Conservation (phyloP, 108 stramenopile species). For the Bacterosira constricta region DNA sequence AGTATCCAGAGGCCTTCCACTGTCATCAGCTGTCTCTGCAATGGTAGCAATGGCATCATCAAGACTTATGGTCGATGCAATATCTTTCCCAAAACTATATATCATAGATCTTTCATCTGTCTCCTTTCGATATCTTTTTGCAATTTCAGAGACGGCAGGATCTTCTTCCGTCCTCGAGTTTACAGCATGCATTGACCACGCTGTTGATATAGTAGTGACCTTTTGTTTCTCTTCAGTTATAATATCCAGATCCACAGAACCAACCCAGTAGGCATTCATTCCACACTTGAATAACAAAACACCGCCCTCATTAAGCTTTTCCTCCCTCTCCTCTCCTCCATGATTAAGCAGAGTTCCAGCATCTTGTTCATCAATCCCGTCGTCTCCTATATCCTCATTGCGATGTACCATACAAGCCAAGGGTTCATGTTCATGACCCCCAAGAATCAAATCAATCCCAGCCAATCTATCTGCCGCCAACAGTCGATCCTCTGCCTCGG, state of each 20-base stretch:
- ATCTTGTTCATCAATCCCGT: not conserved
- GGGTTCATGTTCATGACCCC: slow-evolving; percentile 50
- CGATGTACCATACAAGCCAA: slow-evolving; percentile 45
- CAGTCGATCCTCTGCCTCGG: slow-evolving; percentile 38
- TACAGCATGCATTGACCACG: slow-evolving; percentile 44
- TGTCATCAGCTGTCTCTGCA: not conserved
- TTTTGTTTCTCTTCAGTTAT: not conserved
- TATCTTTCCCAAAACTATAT: slow-evolving; percentile 24
- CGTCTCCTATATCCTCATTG: not conserved
- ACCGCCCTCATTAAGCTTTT: slow-evolving; percentile 29
- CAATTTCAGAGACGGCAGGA: slow-evolving; percentile 18
- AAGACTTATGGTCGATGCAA: slow-evolving; percentile 21
- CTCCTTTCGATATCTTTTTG: slow-evolving; percentile 16
- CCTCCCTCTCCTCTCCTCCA: not conserved
- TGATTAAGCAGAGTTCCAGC: no score
- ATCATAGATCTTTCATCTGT: slow-evolving; percentile 26
- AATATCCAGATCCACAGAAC: slow-evolving; percentile 41
- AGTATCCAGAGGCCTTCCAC: slow-evolving; percentile 30
- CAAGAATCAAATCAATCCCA: slow-evolving; percentile 40
- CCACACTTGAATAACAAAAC: slow-evolving; percentile 47
- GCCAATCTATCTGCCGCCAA: slow-evolving; percentile 30
- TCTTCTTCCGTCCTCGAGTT: slow-evolving; percentile 11
- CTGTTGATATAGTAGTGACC: slow-evolving; percentile 34
- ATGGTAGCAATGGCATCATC: slow-evolving; percentile 41
- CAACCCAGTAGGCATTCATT: slow-evolving; percentile 51